Percentiles rank a stretch among this genome's conserved stretches.
Evolutionary conservation across 1,139 yeast genomes (phyloP).

Genomic region (Debaryomycetaceae sp.): DNA sequence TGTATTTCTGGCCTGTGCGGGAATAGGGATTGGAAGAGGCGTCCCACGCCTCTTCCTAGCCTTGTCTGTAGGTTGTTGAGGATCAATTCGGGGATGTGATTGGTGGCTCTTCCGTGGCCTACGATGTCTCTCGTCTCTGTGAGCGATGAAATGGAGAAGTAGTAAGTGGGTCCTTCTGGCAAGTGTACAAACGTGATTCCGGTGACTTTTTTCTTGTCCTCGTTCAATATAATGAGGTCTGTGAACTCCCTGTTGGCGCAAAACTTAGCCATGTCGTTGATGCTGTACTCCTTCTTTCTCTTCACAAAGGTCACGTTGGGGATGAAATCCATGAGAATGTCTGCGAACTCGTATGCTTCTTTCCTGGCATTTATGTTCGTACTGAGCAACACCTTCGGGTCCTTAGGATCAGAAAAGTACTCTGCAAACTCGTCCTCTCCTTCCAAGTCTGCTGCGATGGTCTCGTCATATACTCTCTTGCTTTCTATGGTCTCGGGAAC

Average conservation of each 20-base stretch:
- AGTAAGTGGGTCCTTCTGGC: conserved; percentile 93
- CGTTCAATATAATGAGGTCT: conserved; percentile 83
- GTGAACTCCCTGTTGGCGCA: conserved; percentile 83
- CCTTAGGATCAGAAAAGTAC: conserved; percentile 51
- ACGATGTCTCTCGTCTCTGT: conserved; percentile 68
- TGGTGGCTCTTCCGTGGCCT: conserved; percentile 90
- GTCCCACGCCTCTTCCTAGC: conserved; percentile 88
- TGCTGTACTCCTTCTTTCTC: conserved; percentile 76
- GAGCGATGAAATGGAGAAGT: conserved; percentile 80
- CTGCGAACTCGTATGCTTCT: conserved; percentile 88
- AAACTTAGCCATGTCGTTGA: conserved; percentile 81
- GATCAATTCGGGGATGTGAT: conserved; percentile 86
- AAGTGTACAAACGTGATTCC: conserved; percentile 91
- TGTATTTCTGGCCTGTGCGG: conserved; percentile 91
- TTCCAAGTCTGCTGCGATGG: conserved; percentile 68
- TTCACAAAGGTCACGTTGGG: conserved; percentile 86
- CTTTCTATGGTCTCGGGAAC: conserved; percentile 86
- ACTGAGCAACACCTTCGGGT: conserved; percentile 83
- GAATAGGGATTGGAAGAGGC: conserved; percentile 85
- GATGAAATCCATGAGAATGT: conserved; percentile 74
- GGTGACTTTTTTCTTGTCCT: conserved; percentile 86
- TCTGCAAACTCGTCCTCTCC: conserved; percentile 79
- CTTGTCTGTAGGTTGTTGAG: conserved; percentile 89
- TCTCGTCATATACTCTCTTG: conserved; percentile 87
- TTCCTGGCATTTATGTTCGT: conserved; percentile 85